Conservation (phyloP, 1,139 yeast genomes). For the Zygosaccharomyces pseudobailii region DNA sequence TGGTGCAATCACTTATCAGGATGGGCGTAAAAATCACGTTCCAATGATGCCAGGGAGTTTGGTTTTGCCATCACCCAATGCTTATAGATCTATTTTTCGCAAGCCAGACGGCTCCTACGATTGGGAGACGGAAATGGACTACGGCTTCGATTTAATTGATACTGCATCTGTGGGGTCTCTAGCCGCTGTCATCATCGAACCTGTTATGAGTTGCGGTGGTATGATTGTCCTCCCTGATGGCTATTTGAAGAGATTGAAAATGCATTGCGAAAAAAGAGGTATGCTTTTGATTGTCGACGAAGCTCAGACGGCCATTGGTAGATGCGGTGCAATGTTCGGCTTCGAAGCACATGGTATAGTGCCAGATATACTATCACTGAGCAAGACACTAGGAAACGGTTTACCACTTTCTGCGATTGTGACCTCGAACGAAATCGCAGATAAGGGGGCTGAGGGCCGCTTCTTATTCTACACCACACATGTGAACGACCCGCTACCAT, state of each 20-base stretch:
- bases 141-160: conserved; percentile 21
- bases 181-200: conserved; percentile 22
- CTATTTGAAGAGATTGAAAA: conserved; percentile 21
- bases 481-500: conserved; percentile 28
- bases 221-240: conserved; percentile 23
- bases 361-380: conserved; percentile 27
- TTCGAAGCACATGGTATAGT: conserved; percentile 23
- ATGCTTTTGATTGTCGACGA: conserved; percentile 30
- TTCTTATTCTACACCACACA: conserved; percentile 27
- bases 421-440: conserved; percentile 20
- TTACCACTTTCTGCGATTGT: conserved; percentile 28
- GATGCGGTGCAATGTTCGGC: conserved; percentile 29
- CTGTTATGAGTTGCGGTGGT: conserved; percentile 12
- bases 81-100: conserved; percentile 27
- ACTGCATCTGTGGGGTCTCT: conserved; percentile 25
- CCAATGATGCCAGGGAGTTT: conserved; percentile 28
- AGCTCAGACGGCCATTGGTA: conserved; percentile 30
- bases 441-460: conserved; percentile 13
- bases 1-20: conserved; percentile 24
- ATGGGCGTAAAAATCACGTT: conserved; percentile 28
- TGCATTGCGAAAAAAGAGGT: conserved; percentile 25
- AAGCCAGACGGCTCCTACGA: conserved; percentile 28
- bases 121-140: conserved; percentile 29
- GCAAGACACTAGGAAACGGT: conserved; percentile 29
- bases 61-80: conserved; percentile 27